Percentiles rank a stretch among this genome's conserved stretches.
phyloP scores from a whole-genome alignment of 75 land plant genomes.

The Isoetes taiwanensis region DNA sequence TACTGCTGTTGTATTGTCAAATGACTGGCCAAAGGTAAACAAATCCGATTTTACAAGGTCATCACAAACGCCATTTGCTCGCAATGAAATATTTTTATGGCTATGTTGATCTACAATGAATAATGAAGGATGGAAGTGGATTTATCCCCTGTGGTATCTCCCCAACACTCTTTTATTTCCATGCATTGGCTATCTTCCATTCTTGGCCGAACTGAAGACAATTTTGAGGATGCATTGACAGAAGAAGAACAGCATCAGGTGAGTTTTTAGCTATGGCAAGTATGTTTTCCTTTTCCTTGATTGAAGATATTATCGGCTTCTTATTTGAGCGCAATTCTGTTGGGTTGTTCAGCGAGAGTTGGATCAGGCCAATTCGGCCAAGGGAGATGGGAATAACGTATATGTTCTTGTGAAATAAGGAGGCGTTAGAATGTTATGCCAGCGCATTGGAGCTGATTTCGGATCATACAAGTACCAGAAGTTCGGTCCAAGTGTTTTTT shows the following conservation, averaged over 20 bases:
- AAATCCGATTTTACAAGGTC: too few relatives aligned
- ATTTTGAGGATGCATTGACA: slow-evolving; percentile 16
- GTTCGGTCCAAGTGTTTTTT: slow-evolving; percentile 59
- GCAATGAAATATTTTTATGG: too few relatives aligned
- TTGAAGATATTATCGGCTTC: neutral
- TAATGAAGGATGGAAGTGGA: too few relatives aligned
- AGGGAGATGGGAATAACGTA: slow-evolving; percentile 47
- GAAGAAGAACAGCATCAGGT: slow-evolving; percentile 20
- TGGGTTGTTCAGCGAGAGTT: slow-evolving; percentile 37
- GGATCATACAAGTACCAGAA: slow-evolving; percentile 32
- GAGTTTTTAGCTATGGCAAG: neutral
- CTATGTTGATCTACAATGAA: too few relatives aligned
- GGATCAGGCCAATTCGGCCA: slow-evolving; percentile 52
- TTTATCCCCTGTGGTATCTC: too few relatives aligned
- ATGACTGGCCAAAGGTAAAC: too few relatives aligned
- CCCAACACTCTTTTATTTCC: too few relatives aligned
- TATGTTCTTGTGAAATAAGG: slow-evolving; percentile 48
- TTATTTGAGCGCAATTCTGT: neutral
- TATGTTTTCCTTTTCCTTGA: neutral
- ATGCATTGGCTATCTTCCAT: too few relatives aligned
- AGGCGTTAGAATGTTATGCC: slow-evolving; percentile 47
- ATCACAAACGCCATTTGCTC: too few relatives aligned
- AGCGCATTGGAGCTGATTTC: slow-evolving; percentile 46
- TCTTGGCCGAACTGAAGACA: slow-evolving; percentile 9
- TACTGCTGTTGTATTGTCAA: too few relatives aligned